Conservation (phyloP, 305 asterid genomes). For the Rubia peregrina region DNA sequence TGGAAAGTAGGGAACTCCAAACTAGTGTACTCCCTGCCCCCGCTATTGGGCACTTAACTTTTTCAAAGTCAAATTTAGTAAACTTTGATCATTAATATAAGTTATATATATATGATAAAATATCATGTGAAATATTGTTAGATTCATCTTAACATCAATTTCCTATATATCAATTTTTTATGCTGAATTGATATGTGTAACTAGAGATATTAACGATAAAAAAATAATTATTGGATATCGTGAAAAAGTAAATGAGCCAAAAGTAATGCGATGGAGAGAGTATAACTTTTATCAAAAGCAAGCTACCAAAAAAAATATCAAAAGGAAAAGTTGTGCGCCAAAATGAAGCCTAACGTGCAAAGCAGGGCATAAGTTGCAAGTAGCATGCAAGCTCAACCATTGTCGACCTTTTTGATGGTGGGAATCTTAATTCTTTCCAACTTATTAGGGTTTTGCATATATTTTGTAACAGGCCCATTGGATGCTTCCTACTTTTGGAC, state of each 20-base stretch:
- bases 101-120: no score
- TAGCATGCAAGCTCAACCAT: slow-evolving; percentile 8
- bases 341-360: slow-evolving; percentile 14
- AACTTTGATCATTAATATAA: no score
- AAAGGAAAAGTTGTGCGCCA: background rate
- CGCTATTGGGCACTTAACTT: no score
- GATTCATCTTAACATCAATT: no score
- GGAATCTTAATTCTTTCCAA: slow-evolving; percentile 18
- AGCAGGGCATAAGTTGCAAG: slow-evolving; percentile 5
- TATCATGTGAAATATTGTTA: no score
- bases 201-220: no score
- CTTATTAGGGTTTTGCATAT: slow-evolving; percentile 18
- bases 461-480: slow-evolving; percentile 25
- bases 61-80: no score
- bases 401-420: slow-evolving; percentile 21
- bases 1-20: background rate
- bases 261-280: no score
- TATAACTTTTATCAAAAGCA: background rate
- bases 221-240: no score
- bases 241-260: no score
- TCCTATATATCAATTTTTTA: no score
- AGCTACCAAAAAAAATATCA: background rate
- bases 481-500: slow-evolving; percentile 37
- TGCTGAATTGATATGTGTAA: no score
- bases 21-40: background rate